Conservation (phyloP, 1,284 basidiomycete genomes). For the Puccinia hordei region DNA sequence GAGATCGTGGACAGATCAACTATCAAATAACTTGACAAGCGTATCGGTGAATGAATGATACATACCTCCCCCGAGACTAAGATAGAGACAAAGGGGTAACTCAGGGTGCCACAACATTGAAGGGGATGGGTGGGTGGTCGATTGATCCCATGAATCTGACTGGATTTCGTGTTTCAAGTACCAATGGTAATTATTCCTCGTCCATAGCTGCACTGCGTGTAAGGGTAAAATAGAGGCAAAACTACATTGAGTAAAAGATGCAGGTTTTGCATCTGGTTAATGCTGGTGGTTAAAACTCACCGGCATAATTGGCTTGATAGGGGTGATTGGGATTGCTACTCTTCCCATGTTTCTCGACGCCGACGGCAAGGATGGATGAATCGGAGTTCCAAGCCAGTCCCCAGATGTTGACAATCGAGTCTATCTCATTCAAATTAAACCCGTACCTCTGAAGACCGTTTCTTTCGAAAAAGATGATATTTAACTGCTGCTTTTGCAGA, state of each 20-base stretch:
- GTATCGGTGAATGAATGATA: not conserved
- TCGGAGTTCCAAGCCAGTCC: constrained; percentile 86
- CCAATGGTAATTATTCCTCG: constrained; percentile 89
- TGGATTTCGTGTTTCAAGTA: constrained; percentile 85
- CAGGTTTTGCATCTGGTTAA: constrained; percentile 4
- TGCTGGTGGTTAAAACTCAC: constrained; percentile 1
- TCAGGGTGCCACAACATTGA: constrained; percentile 79
- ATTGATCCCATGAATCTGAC: constrained; percentile 55
- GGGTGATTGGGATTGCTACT: constrained; percentile 69
- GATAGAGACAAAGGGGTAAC: constrained; percentile 68
- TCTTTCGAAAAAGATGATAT: constrained; percentile 89
- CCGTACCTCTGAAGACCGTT: constrained; percentile 92
- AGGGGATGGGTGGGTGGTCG: constrained; percentile 58
- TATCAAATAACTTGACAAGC: not conserved
- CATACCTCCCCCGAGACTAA: constrained; percentile 64
- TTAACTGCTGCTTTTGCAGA: constrained; percentile 66
- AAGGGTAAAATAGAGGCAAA: not conserved
- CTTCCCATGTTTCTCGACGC: constrained; percentile 69
- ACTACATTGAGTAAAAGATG: not conserved
- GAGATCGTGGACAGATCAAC: constrained; percentile 65
- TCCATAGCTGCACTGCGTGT: constrained; percentile 83
- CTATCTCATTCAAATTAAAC: constrained; percentile 70
- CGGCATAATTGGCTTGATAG: constrained; percentile 20
- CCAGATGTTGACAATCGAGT: constrained; percentile 68
- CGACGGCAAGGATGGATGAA: constrained; percentile 80